phyloP scores from a whole-genome alignment of 768 basidiomycete genomes.

The Podaxis sp. region DNA sequence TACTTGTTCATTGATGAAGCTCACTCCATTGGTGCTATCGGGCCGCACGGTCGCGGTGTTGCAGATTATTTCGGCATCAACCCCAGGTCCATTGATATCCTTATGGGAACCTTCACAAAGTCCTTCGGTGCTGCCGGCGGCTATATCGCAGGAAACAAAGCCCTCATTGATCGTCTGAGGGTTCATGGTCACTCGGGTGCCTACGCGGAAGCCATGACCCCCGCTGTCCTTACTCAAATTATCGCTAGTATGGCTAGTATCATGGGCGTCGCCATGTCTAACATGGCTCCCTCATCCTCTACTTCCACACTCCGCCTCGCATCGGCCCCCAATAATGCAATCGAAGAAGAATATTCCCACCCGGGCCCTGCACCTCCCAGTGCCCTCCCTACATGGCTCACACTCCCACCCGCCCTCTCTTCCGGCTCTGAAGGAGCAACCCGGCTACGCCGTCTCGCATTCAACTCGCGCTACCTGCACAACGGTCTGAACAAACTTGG shows the following conservation, averaged over 20 bases:
- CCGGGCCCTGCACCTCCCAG: conserved; percentile 70
- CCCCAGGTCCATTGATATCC: conserved; percentile 80
- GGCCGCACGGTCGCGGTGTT: conserved; percentile 92
- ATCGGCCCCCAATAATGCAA: conserved; percentile 26
- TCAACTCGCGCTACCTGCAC: conserved; percentile 93
- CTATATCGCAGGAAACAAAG: conserved; percentile 85
- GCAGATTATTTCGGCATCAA: conserved; percentile 90
- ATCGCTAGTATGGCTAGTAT: conserved; percentile 93
- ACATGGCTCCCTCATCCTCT: conserved; percentile 31
- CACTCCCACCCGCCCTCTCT: conserved; percentile 65
- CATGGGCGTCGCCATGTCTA: conserved; percentile 71
- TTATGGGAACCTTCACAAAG: conserved; percentile 99
- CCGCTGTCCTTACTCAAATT: conserved; percentile 88
- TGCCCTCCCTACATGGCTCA: conserved; percentile 75
- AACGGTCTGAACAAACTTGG: conserved; percentile 85
- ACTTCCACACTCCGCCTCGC: conserved; percentile 24
- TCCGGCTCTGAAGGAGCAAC: conserved; percentile 83
- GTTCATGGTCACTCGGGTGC: conserved; percentile 75
- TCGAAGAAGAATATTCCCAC: conserved; percentile 41
- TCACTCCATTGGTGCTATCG: conserved; percentile 94
- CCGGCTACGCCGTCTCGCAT: conserved; percentile 85
- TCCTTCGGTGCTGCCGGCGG: conserved; percentile 94
- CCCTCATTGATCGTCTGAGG: conserved; percentile 79
- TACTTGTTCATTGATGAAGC: conserved; percentile 96
- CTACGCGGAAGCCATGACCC: conserved; percentile 90